Evolutionary conservation across 164 flowering plant genomes (phyloP), one percentile per base, ranked within the genome.

Genomic region (Chloranthus sessilifolius): DNA sequence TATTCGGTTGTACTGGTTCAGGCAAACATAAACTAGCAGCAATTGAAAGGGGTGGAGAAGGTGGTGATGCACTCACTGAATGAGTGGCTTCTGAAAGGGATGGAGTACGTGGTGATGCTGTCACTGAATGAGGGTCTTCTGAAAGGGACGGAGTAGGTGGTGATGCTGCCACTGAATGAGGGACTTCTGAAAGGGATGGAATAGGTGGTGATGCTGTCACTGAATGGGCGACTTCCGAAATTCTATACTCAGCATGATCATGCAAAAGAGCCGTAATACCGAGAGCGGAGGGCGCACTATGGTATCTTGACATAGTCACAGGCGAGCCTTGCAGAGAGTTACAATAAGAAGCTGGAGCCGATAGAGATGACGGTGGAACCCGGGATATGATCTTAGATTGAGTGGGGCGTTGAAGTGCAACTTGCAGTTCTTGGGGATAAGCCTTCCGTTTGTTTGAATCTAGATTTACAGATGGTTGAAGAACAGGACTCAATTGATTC

Each of bases 221-320:
- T 1, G 23, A 15, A 34, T 35, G 48, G 29, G 63, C 14, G 26
- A 43, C 56, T 37, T 70, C 73, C 21, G 43, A 19, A 49, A 41
- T 60, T 51, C 43, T 48, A 47, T 42, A 56, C 28, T 60, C 52
- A 50, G 45, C 49, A 47, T 66, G 64, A 39, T 68, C 73, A 42
- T 83, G 85, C 66, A 88, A 66, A 22, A 83, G 64, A 64, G 85
- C 81, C 17, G 89, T 78, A 44, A 86, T 87, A 19, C 95, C 92
- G 55, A 88, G 76, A 52, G 66, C 63, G 1, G 92, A 81, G 24
- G 83, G 82, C 63, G 85, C 78, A 71, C 82, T 76, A 28, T 77
- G 79, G 54, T 75, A 83, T 68, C 85, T 75, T 52, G 85, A 71
- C 31, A 69, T 42, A 16, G 88, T 51, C 54, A 60, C 34, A 35